These are phyloP conservation scores for Aureobasidium leucospermi DNA, from an alignment of 2,329 filamentous ascomycete species.

Conservation along the genomic window DNA sequence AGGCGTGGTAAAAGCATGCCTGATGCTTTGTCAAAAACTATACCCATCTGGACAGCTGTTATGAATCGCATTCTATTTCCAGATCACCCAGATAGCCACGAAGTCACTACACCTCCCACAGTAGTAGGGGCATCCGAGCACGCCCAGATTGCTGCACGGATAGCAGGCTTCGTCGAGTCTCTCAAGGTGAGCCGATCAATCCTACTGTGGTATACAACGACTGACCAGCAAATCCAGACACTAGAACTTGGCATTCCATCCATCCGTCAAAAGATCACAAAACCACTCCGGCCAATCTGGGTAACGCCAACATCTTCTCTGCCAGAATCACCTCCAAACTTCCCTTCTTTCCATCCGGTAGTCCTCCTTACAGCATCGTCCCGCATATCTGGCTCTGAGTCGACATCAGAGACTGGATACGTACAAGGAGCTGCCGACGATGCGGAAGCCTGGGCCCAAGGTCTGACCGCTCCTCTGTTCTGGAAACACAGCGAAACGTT, in stretches of 20 bases:
- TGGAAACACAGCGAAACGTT: conserved; percentile 62
- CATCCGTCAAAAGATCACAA: conserved; percentile 52
- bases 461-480: conserved; percentile 70
- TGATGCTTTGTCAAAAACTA: conserved; percentile 86
- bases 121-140: conserved; percentile 69
- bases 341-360: conserved; percentile 59
- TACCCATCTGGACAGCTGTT: conserved; percentile 89
- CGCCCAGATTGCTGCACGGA: conserved; percentile 61
- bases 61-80: conserved; percentile 76
- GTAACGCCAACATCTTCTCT: conserved; percentile 59
- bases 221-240: conserved; percentile 27
- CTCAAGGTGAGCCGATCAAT: conserved; percentile 55
- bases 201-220: conserved; percentile 49
- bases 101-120: conserved; percentile 63
- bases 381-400: conserved; percentile 60
- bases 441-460: conserved; percentile 83
- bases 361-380: conserved; percentile 82
- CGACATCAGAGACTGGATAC: conserved; percentile 61
- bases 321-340: conserved; percentile 40
- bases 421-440: conserved; percentile 95
- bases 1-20: conserved; percentile 91
- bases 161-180: conserved; percentile 50
- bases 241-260: conserved; percentile 54
- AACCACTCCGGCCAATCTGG: conserved; percentile 74
- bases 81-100: conserved; percentile 37